Evolutionary conservation across 148 eudicot genomes (phyloP).

Genomic region (Spergularia marina): DNA sequence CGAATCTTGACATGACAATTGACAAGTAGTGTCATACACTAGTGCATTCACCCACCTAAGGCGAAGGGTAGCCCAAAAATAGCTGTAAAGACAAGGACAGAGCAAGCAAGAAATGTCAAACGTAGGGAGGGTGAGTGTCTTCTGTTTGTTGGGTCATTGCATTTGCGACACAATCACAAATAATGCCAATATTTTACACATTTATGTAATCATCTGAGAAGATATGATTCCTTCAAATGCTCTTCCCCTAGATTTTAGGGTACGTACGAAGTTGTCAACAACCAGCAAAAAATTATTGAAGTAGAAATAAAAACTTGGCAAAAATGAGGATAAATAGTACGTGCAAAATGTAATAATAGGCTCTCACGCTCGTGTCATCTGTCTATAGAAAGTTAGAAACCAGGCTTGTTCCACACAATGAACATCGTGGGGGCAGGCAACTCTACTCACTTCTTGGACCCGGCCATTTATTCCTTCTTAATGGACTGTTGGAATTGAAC

Average conservation of each 20-base stretch:
- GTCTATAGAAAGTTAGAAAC: not conserved
- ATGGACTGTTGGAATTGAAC: too few species aligned
- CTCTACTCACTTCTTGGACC: slow-evolving; percentile 7
- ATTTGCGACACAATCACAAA: not conserved
- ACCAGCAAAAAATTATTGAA: not conserved
- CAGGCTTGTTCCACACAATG: not conserved
- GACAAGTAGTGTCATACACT: too few species aligned
- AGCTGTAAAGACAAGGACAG: slow-evolving; percentile 19
- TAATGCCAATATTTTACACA: not conserved
- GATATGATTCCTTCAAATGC: not conserved
- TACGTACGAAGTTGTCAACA: slow-evolving; percentile 17
- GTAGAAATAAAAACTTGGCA: not conserved
- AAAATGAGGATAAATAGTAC: not conserved
- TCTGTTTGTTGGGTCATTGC: not conserved
- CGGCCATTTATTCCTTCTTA: not conserved
- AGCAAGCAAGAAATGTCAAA: slow-evolving; percentile 10
- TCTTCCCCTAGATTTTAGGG: slow-evolving; percentile 17
- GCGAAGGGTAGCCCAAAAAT: not conserved
- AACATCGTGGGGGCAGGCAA: slow-evolving; percentile 27
- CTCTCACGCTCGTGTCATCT: not conserved
- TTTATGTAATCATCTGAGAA: not conserved
- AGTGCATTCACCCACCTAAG: not conserved
- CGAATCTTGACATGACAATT: too few species aligned
- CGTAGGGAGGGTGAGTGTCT: slow-evolving; percentile 6
- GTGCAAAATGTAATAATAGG: slow-evolving; percentile 17